Conservation (phyloP, 164 flowering plant species). For the Buxus sempervirens region DNA sequence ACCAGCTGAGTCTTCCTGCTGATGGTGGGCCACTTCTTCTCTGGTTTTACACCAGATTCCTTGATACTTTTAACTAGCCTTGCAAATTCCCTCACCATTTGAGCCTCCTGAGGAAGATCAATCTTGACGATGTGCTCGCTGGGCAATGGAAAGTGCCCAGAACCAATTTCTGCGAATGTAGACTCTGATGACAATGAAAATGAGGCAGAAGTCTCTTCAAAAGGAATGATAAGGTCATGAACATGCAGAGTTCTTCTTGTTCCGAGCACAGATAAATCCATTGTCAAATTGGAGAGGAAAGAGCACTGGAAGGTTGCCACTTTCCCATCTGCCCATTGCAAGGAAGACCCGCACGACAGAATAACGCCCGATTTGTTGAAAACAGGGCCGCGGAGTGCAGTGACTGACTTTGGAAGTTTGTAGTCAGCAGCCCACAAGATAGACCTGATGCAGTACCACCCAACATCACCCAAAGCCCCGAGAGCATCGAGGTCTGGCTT, state of each 20-base stretch:
- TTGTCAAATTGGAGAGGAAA: slow-evolving; percentile 49
- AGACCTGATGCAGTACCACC: slow-evolving; percentile 70
- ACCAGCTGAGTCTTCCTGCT: slow-evolving; percentile 69
- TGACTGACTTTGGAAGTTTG: slow-evolving; percentile 58
- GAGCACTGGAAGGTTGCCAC: slow-evolving; percentile 63
- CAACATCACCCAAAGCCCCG: slow-evolving; percentile 72
- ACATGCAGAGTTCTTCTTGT: slow-evolving; percentile 50
- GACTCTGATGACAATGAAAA: slow-evolving; percentile 29
- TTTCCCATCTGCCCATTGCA: slow-evolving; percentile 60
- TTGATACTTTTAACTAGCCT: slow-evolving; percentile 40
- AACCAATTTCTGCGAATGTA: slow-evolving; percentile 34
- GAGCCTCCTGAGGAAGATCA: slow-evolving; percentile 68
- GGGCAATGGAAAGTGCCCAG: slow-evolving; percentile 45
- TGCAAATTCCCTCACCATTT: slow-evolving; percentile 67
- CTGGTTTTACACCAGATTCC: slow-evolving; percentile 39
- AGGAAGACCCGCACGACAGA: slow-evolving; percentile 52
- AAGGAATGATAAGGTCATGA: slow-evolving; percentile 63
- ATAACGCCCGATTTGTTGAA: slow-evolving; percentile 60
- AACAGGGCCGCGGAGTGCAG: slow-evolving; percentile 41
- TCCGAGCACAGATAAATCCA: slow-evolving; percentile 57
- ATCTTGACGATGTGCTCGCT: slow-evolving; percentile 36
- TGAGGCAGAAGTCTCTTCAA: slow-evolving; percentile 40
- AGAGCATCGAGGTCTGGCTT: slow-evolving; percentile 74
- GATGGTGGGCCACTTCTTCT: slow-evolving; percentile 51
- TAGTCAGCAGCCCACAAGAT: slow-evolving; percentile 51